Base-by-base conservation (phyloP, 2,329 filamentous ascomycete species). In the Hymenoscyphus occultus region DNA sequence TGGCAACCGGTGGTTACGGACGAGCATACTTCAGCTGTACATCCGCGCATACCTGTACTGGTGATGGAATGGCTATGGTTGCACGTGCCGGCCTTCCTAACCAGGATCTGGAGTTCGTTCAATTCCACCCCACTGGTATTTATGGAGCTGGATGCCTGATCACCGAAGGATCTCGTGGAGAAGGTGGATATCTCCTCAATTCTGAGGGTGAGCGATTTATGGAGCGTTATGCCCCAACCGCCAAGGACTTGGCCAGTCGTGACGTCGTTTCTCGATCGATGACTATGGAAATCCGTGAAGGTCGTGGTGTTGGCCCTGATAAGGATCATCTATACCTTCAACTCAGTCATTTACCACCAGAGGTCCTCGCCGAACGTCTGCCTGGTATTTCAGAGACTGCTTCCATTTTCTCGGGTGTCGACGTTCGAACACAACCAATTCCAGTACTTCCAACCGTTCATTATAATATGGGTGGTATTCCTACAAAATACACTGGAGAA, bases 401-500 rank as follows among this genome's bases (percentile, higher is more conserved):
- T 62, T 93, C 92, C 73, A 98, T 98, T 76, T 99, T 99, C 80
- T 86, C 94, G 67, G 94, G 95, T 81, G 93, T 99, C 74, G 95
- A 99, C 78, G 94, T 99, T 72, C 90, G 89, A 76, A 97, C 97
- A 84, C 91, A 97, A 81, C 94, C 94, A 71, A 98, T 98, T 73
- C 94, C 94, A 68, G 94, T 98, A 71, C 85, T 98, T 69, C 94
- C 94, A 65, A 98, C 94, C 56, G 94, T 97, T 72, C 93, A 99
- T 85, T 99, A 99, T 86, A 97, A 97, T 86, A 99, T 98, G 95
- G 94, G 94, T 80, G 94, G 95, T 85, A 97, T 99, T 73, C 94
- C 94, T 61, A 98, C 95, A 72, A 92, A 92, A 76, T 98, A 97
- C 85, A 97, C 92, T 68, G 94, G 95, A 79, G 93, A 99, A 82